A percentile compares a stretch with the other conserved stretches of the same genome.
Evolutionary conservation across 2,329 filamentous ascomycete species (phyloP).

Genomic region (Lachnellula occidentalis): DNA sequence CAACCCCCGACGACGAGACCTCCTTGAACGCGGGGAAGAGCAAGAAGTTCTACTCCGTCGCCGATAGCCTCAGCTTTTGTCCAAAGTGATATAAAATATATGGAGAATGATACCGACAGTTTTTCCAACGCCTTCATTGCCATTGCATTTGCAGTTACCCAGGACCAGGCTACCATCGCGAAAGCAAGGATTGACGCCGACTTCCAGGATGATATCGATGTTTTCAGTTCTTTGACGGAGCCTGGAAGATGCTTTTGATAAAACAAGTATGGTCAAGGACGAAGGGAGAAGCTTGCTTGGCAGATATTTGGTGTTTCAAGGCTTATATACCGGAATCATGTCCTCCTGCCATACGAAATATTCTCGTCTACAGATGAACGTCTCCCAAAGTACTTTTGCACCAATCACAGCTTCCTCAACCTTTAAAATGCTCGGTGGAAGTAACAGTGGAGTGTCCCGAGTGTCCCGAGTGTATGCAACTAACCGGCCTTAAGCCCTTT

Average conservation of each 20-base stretch:
- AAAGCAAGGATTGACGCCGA: slow-evolving; percentile 8
- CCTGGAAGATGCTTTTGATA: no score
- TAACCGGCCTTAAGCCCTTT: neutral
- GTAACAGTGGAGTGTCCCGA: no score
- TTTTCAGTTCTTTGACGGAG: neutral
- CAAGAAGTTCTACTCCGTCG: slow-evolving; percentile 14
- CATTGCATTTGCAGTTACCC: slow-evolving; percentile 12
- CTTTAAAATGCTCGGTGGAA: neutral
- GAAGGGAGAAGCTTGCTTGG: no score
- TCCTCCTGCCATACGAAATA: no score
- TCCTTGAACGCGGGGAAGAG: slow-evolving; percentile 5
- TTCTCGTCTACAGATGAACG: no score
- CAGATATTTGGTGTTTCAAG: no score
- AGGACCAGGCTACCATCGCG: neutral
- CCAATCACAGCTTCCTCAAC: neutral
- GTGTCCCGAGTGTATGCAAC: neutral
- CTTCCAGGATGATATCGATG: slow-evolving; percentile 4
- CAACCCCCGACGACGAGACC: slow-evolving; percentile 6
- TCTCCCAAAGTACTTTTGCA: neutral
- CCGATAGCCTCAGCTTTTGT: slow-evolving; percentile 6
- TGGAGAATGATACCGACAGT: slow-evolving; percentile 10
- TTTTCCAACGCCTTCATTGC: slow-evolving; percentile 12
- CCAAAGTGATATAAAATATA: neutral
- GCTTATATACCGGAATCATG: no score
- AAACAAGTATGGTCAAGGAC: no score